A percentile compares a stretch with the other conserved stretches of the same genome.
phyloP scores from a whole-genome alignment of 2,329 filamentous ascomycete genomes.

The Balansia obtecta region DNA sequence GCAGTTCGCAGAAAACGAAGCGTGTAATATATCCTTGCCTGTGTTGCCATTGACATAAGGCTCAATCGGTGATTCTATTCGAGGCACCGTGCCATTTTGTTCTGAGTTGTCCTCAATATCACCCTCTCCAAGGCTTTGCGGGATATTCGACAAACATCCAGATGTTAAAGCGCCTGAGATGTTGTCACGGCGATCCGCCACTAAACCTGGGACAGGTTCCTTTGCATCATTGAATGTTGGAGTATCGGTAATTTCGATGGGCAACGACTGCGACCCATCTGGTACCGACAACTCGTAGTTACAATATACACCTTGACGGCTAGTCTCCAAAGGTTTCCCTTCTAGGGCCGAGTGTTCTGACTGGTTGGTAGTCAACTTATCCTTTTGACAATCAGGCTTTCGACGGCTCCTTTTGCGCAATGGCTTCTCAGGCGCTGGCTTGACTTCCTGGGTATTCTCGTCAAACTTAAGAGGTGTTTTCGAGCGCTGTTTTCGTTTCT shows the following conservation, averaged over 20 bases:
- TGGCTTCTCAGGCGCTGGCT: conserved; percentile 3
- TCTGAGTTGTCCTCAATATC: too few relatives aligned
- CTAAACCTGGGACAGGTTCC: neutral
- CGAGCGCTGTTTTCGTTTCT: conserved; percentile 19
- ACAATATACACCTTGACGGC: neutral
- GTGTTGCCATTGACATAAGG: too few relatives aligned
- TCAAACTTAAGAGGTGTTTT: conserved; percentile 23
- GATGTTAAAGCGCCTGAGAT: too few relatives aligned
- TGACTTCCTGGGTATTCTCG: conserved; percentile 16
- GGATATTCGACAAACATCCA: too few relatives aligned
- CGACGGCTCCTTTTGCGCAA: neutral
- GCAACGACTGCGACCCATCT: too few relatives aligned
- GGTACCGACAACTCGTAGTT: neutral
- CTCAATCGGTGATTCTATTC: too few relatives aligned
- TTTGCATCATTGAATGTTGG: neutral
- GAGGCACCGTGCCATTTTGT: too few relatives aligned
- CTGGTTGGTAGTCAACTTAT: neutral
- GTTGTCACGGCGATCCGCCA: too few relatives aligned
- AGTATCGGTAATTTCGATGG: neutral
- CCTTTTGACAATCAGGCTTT: neutral
- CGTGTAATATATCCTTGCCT: too few relatives aligned
- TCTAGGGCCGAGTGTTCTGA: neutral
- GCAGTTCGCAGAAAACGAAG: too few relatives aligned
- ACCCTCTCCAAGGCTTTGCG: too few relatives aligned
- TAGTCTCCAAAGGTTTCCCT: too few relatives aligned